Percentiles rank a stretch among this genome's conserved stretches.
These are phyloP conservation scores for Xylariaceae sp. DNA, from an alignment of 2,329 filamentous ascomycete genomes.

Conservation along the genomic window DNA sequence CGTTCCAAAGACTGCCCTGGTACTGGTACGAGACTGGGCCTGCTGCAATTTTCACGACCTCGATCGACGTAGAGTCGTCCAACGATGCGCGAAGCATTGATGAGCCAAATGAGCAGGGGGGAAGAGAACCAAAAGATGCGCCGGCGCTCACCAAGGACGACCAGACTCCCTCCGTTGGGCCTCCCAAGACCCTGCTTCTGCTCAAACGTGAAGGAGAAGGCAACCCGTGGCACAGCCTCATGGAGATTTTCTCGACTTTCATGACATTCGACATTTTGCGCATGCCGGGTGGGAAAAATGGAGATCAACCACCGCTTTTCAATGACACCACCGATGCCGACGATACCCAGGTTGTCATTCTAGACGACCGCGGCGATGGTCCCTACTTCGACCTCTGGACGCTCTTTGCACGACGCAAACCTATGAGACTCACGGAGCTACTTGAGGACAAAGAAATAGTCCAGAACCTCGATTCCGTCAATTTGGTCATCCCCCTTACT, in stretches of 20 bases:
- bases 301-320: slow-evolving; percentile 21
- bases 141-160: neutral
- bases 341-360: slow-evolving; percentile 33
- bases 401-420: slow-evolving; percentile 31
- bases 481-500: slow-evolving; percentile 37
- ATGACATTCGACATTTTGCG: slow-evolving; percentile 33
- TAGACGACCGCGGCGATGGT: slow-evolving; percentile 33
- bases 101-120: too few species aligned
- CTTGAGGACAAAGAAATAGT: slow-evolving; percentile 3
- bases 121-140: too few species aligned
- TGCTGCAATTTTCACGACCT: slow-evolving; percentile 2
- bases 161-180: neutral
- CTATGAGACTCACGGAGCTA: slow-evolving; percentile 29
- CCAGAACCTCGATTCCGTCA: slow-evolving; percentile 20
- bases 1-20: slow-evolving; percentile 4
- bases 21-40: slow-evolving; percentile 17
- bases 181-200: slow-evolving; percentile 25
- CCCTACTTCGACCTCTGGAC: slow-evolving; percentile 37
- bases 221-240: slow-evolving; percentile 35
- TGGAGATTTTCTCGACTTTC: slow-evolving; percentile 34
- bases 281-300: slow-evolving; percentile 21
- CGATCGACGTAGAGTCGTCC: slow-evolving; percentile 1
- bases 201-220: slow-evolving; percentile 32
- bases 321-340: slow-evolving; percentile 14
- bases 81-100: too few species aligned